A percentile compares a stretch with the other conserved stretches of the same genome.
Evolutionary conservation across 257 asterid genomes (phyloP).

Genomic region (Cinchona pubescens): DNA sequence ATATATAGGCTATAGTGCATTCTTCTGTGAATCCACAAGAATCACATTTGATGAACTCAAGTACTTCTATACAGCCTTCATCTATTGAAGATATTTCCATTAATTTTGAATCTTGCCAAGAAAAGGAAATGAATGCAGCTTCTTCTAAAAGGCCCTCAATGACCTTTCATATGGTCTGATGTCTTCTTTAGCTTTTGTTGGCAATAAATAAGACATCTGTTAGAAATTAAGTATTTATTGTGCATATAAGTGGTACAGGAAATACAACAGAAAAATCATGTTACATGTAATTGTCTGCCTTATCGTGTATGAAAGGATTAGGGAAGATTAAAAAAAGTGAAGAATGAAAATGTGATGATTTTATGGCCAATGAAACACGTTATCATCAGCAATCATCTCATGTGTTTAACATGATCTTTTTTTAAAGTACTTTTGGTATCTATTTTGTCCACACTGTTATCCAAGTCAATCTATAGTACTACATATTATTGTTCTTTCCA

Average conservation of each 20-base stretch:
- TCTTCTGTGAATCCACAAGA: constrained; percentile 34
- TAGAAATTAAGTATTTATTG: constrained; percentile 7
- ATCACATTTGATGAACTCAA: constrained; percentile 23
- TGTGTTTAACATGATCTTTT: constrained; percentile 10
- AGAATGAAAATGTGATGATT: background rate
- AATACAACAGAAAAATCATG: too few relatives aligned
- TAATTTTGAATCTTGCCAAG: background rate
- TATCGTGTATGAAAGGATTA: background rate
- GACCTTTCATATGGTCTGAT: background rate
- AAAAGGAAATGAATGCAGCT: background rate
- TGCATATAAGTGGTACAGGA: too few relatives aligned
- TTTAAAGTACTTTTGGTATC: background rate
- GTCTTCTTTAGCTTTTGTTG: background rate
- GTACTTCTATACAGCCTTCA: constrained; percentile 6
- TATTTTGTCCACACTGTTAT: too few relatives aligned
- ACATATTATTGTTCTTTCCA: background rate
- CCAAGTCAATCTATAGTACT: background rate
- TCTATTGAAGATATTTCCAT: background rate
- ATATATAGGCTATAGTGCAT: constrained; percentile 23
- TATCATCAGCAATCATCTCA: background rate
- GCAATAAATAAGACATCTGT: background rate
- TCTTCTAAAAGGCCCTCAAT: background rate
- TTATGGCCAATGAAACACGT: background rate
- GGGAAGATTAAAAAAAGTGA: background rate
- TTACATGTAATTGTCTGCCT: constrained; percentile 2